Evolutionary conservation across 129 eudicot genomes (phyloP).

Genomic region (sunflower (Helianthus annuus)): HanXRQr2.0-SUNRISE NC_035444.2:70659441-70659940

Average conservation of each 20-base stretch:
- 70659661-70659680: conserved; percentile 1
- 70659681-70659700: conserved; percentile 3
- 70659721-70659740: neutral
- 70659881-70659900: conserved; percentile 16
- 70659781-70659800: conserved; percentile 27
- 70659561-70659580: conserved; percentile 51
- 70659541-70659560: conserved; percentile 29
- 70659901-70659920: conserved; percentile 43
- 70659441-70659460: neutral
- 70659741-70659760: neutral
- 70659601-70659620: conserved; percentile 53
- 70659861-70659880: conserved; percentile 41
- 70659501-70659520: conserved; percentile 18
- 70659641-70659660: conserved; percentile 25
- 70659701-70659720: conserved; percentile 23
- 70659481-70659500: conserved; percentile 23
- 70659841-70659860: neutral
- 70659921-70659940: conserved; percentile 6
- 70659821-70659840: conserved; percentile 21
- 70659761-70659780: conserved; percentile 37
- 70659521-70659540: conserved; percentile 27
- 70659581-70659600: conserved; percentile 15
- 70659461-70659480: neutral
- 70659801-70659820: conserved; percentile 15
- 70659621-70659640: conserved; percentile 38